Conservation (phyloP, 2,329 filamentous ascomycete genomes). For the Alternaria gaisen region DNA sequence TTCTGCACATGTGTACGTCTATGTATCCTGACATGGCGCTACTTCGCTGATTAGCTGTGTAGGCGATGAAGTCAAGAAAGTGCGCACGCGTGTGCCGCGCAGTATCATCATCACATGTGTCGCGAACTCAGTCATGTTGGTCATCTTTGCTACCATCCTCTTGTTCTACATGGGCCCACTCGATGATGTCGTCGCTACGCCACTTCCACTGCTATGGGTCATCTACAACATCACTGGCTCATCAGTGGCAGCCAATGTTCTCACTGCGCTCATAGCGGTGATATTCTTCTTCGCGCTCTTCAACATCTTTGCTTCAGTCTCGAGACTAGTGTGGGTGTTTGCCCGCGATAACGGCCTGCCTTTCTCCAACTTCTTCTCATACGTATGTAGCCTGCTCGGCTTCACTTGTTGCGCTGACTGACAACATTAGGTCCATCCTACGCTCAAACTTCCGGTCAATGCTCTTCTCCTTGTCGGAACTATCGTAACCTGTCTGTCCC, state of each 20-base stretch:
- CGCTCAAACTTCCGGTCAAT: conserved; percentile 36
- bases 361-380: conserved; percentile 43
- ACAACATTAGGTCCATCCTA: conserved; percentile 35
- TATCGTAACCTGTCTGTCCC: conserved; percentile 43
- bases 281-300: conserved; percentile 54
- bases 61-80: conserved; percentile 54
- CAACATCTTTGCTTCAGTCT: conserved; percentile 57
- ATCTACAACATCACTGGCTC: conserved; percentile 54
- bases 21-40: not conserved
- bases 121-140: conserved; percentile 54
- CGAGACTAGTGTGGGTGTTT: conserved; percentile 61
- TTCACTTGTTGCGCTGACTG: not conserved
- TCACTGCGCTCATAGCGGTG: conserved; percentile 52
- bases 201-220: conserved; percentile 51
- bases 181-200: conserved; percentile 22
- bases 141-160: conserved; percentile 56
- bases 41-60: not conserved
- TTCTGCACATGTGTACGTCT: conserved; percentile 52
- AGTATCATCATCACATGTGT: conserved; percentile 48
- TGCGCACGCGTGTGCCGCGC: conserved; percentile 52
- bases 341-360: conserved; percentile 59
- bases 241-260: conserved; percentile 51
- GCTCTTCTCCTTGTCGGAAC: conserved; percentile 34
- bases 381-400: conserved; percentile 20
- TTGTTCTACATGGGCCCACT: conserved; percentile 57